Evolutionary conservation across 352 stramenopile genomes (phyloP).

Genomic region (Vaucheria bursata): DNA sequence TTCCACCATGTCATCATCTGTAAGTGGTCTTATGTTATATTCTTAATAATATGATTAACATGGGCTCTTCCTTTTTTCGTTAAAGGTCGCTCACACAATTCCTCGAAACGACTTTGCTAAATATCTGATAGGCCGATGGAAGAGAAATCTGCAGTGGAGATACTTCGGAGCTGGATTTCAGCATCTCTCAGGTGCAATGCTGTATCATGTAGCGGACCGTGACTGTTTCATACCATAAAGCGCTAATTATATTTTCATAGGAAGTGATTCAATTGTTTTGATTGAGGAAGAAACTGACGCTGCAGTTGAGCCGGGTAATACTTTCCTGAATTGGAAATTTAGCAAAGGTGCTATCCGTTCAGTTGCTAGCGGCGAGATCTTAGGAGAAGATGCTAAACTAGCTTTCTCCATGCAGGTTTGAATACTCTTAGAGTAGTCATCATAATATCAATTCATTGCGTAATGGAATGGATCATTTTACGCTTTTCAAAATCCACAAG

Average conservation of each 20-base stretch:
- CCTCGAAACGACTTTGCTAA: slow-evolving; percentile 24
- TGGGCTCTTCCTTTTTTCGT: too few species aligned
- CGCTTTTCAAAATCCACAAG: too few species aligned
- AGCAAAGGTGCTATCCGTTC: background rate
- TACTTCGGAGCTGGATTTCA: slow-evolving; percentile 37
- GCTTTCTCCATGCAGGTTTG: slow-evolving; percentile 38
- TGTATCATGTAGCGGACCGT: background rate
- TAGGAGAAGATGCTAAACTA: slow-evolving; percentile 21
- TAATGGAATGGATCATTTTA: too few species aligned
- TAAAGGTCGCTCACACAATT: too few species aligned
- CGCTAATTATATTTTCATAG: background rate
- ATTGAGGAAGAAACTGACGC: slow-evolving; percentile 12
- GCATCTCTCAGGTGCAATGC: slow-evolving; percentile 25
- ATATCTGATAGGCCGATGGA: slow-evolving; percentile 35
- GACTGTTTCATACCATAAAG: background rate
- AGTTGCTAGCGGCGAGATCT: background rate
- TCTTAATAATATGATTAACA: too few species aligned
- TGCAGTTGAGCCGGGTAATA: slow-evolving; percentile 18
- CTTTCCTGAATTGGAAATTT: slow-evolving; percentile 5
- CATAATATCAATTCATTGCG: too few species aligned
- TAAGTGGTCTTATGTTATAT: too few species aligned
- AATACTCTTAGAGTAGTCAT: too few species aligned
- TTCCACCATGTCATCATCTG: too few species aligned
- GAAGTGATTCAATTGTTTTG: slow-evolving; percentile 26
- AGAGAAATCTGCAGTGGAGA: slow-evolving; percentile 38